Base-by-base conservation (phyloP, 2,329 filamentous ascomycete genomes). In the Penicillium sp. region DNA sequence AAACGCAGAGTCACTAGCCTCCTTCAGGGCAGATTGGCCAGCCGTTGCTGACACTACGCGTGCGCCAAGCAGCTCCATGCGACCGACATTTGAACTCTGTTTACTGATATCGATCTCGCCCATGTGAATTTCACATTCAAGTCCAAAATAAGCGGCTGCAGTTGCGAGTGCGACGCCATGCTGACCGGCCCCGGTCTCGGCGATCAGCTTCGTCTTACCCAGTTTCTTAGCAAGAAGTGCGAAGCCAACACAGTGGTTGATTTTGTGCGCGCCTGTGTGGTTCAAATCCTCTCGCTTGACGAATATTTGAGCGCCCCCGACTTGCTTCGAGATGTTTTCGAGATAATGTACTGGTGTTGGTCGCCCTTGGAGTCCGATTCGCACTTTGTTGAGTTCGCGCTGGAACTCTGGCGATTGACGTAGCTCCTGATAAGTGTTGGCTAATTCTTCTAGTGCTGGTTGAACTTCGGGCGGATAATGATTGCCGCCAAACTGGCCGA, bases 251-350 rank as follows among this genome's bases (percentile, higher is more conserved):
- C 93, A 92, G 69, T 96, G 96, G 80, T 97, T 97, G 81, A 97
- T 96, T 84, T 97, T 97, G 82, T 97, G 93, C 61, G 89, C 93
- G 63, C 93, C 93, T 13, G 92, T 96, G 73, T 97, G 92, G 76
- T 96, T 96, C 58, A 96, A 80, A 73, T 97, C 93, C 76, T 97
- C 93, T 65, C 93, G 86, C 83, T 97, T 97, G 64, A 97, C 79
- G 87, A 92, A 97, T 78, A 96, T 95, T 69, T 90, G 93, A 49
- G 92, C 92, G 14, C 59, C 91, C 3, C 56, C 42, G 19, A 39
- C 47, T 22, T 49, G 47, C 10, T 49, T 37, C 3, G 47, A 48
- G n/a, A 48, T 48, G 13, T 48, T 48, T 14, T 35, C 27, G 7
- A 48, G 19, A 16, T 48, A 22, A 19, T 31, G 26, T 9, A 48